Evolutionary conservation across 768 basidiomycete species (phyloP), one percentile per base, ranked within the genome.

Genomic region (Tubosaeta brunneosetosa): DNA sequence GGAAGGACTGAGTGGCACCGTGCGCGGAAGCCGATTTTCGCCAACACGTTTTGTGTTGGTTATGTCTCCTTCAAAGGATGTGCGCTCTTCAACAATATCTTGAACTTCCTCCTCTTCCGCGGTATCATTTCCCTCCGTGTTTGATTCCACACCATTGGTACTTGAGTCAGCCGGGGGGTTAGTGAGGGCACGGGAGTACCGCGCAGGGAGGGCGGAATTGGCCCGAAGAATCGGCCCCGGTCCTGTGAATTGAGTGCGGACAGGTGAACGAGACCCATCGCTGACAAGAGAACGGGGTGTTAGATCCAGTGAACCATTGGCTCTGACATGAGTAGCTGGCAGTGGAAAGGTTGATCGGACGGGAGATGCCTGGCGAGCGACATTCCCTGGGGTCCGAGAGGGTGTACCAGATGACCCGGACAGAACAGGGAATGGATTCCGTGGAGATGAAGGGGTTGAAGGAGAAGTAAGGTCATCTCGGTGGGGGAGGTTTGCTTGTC

Each of bases 401-500:
- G 58, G 58, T 5, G 57, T 58, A 19, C 19, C 11, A 13, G 55
- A 47, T 31, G 47, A 41, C 22, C 43, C 60, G 22, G 54, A 31
- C 17, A 56, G 25, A 3, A 41, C 22, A 49, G 66, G 51, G n/a
- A 64, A 58, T 19, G 61, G 50, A 48, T 42, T 63, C 52, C 61
- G 59, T 41, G 73, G 67, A 45, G 74, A 55, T 6, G 27, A 31
- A 31, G 66, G 55, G 13, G 58, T 63, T n/a, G 73, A 70, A 29
- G 73, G 58, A 38, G 61, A 66, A 56, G 65, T 61, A 65, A 60
- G 48, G 19, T 75, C 74, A 32, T 72, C 69, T 57, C 71, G 68
- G 54, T 80, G 66, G 25, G 85, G 82, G 10, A 87, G 79, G 63
- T 88, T 87, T 50, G 83, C 84, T 49, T 84, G 81, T 47, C 87